Base-by-base conservation (phyloP, 2,329 filamentous ascomycete species). In the Fusarium scirpi region DNA sequence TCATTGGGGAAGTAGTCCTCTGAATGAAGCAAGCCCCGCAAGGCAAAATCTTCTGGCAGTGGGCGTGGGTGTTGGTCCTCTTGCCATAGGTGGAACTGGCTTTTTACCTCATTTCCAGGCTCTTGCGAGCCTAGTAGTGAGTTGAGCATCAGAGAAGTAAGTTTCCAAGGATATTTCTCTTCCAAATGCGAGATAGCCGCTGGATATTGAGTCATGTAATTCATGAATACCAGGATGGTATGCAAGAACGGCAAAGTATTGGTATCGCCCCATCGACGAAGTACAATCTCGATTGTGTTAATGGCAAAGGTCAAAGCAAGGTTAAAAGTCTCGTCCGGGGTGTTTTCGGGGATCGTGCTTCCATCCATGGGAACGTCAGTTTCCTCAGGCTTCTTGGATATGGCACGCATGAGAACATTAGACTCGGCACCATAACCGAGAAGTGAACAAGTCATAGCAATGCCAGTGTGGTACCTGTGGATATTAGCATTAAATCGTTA, bases 21-120 rank as follows among this genome's bases (percentile, higher is more conserved):
- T 0, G 85, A 82, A 82, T 89, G 92, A 3, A 89, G 76, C 3
- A 92, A 80, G 0, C 91, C 91, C 2, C 90, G 84, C 58, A 93
- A 84, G 0, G 87, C 84, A 69, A 88, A 92, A 65, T 94, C 92
- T 51, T 94, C 92, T 0, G 90, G 90, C 0, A 94, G 76, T 0
- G 91, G 90, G 1, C 85, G 81, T 2, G 82, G 83, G 0, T 83
- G 76, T 3, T 79, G 78, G 30, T 82, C 78, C 41, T 80, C 81
- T 3, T 82, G 82, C 4, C 81, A 80, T 2, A 79, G 75, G 0
- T 87, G 86, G 60, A 92, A 89, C 0, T 79, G 74, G 2, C 74
- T 80, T 32, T 80, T 79, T 64, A 88, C 79, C 27, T 82, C 75
- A 5, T 76, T 74, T 5, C 78, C 58, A 18, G 72, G 78, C 11